Percentiles rank a stretch among this genome's conserved stretches.
These are phyloP conservation scores for Drechslera avenae DNA, from an alignment of 2,329 filamentous ascomycete genomes.

Conservation along the genomic window DNA sequence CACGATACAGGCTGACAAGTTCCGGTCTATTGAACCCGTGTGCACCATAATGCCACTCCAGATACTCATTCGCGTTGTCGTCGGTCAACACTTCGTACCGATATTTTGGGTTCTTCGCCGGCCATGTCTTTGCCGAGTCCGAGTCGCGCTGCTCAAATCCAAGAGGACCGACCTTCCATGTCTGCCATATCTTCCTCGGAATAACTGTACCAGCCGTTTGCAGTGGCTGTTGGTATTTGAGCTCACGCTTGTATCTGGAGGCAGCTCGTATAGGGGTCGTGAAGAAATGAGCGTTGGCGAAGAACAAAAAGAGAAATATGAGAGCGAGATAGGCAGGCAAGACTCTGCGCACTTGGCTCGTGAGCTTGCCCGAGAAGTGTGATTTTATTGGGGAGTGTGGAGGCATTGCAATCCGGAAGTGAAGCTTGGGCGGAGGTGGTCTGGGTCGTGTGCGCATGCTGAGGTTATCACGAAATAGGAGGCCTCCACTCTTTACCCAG, in stretches of 20 bases:
- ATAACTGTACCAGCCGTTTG: slow-evolving; percentile 45
- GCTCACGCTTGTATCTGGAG: slow-evolving; percentile 41
- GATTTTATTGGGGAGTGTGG: slow-evolving; percentile 41
- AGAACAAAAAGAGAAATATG: slow-evolving; percentile 39
- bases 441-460: slow-evolving; percentile 43
- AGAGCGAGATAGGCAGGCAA: slow-evolving; percentile 41
- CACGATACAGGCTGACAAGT: slow-evolving; percentile 35
- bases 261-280: slow-evolving; percentile 42
- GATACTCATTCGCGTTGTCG: slow-evolving; percentile 68
- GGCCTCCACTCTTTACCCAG: slow-evolving; percentile 18
- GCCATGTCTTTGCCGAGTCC: slow-evolving; percentile 67
- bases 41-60: slow-evolving; percentile 70
- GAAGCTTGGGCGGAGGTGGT: slow-evolving; percentile 42
- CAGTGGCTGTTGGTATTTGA: slow-evolving; percentile 42
- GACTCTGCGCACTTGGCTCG: slow-evolving; percentile 43
- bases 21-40: slow-evolving; percentile 69
- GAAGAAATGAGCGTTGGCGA: slow-evolving; percentile 42
- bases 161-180: slow-evolving; percentile 73
- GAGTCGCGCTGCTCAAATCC: slow-evolving; percentile 69
- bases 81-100: slow-evolving; percentile 74
- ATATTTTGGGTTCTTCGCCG: slow-evolving; percentile 67
- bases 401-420: slow-evolving; percentile 40
- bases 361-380: slow-evolving; percentile 41
- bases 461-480: slow-evolving; percentile 36
- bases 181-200: slow-evolving; percentile 77